phyloP scores from a whole-genome alignment of 2,329 filamentous ascomycete genomes.

The Polytolypa hystricis region DNA sequence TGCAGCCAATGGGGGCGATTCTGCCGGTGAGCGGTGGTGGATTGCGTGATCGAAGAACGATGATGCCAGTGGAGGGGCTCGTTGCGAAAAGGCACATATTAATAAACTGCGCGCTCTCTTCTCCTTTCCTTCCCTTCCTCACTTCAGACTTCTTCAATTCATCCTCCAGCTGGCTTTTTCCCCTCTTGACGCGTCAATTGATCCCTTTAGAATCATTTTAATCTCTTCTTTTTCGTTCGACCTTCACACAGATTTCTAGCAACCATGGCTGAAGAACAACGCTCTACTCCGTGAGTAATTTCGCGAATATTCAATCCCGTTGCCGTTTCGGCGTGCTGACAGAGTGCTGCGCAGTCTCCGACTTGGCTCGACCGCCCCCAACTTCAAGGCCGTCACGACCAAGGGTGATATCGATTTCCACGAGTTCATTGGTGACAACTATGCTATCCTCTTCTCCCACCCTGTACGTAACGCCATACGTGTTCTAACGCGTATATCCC shows the following conservation, averaged over 20 bases:
- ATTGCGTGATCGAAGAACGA: slow-evolving; percentile 26
- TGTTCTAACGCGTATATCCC: background rate
- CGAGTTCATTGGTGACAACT: slow-evolving; percentile 58
- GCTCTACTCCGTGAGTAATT: slow-evolving; percentile 30
- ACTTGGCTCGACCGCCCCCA: slow-evolving; percentile 54
- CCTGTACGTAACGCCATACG: slow-evolving; percentile 41
- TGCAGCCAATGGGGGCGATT: slow-evolving; percentile 19
- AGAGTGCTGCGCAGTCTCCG: slow-evolving; percentile 38
- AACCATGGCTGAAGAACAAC: slow-evolving; percentile 33
- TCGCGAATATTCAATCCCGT: background rate
- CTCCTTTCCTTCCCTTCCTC: background rate
- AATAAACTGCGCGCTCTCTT: background rate
- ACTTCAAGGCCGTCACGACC: slow-evolving; percentile 60
- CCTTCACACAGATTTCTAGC: slow-evolving; percentile 4
- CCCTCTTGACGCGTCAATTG: background rate
- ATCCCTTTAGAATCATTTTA: background rate
- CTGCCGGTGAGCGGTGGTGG: slow-evolving; percentile 19
- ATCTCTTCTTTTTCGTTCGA: slow-evolving; percentile 4
- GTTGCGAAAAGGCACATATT: background rate
- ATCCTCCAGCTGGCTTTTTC: background rate
- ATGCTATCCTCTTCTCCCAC: slow-evolving; percentile 62
- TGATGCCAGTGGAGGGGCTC: slow-evolving; percentile 4
- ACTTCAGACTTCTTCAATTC: background rate
- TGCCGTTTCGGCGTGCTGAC: background rate
- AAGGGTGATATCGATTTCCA: slow-evolving; percentile 59